Evolutionary conservation across 2,329 filamentous ascomycete species (phyloP).

Genomic region (Aspergillus pseudoglaucus): DNA sequence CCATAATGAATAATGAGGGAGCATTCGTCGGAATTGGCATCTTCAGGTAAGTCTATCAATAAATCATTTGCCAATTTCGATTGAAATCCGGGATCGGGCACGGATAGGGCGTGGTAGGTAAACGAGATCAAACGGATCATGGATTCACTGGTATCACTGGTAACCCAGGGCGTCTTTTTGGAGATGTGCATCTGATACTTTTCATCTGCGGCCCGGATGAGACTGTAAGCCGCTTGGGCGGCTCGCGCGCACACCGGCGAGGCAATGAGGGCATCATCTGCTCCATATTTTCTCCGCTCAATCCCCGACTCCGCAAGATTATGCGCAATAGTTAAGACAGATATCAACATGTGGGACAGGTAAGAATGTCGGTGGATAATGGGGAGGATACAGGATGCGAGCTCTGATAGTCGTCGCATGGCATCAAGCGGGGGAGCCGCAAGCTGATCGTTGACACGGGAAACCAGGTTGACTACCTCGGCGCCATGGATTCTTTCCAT

Average conservation of each 20-base stretch:
- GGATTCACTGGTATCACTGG: conserved; percentile 34
- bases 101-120: conserved; percentile 25
- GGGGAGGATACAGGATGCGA: conserved; percentile 20
- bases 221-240: conserved; percentile 20
- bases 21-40: conserved; percentile 18
- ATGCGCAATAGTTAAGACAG: conserved; percentile 18
- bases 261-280: conserved; percentile 15
- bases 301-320: conserved; percentile 25
- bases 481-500: conserved; percentile 25
- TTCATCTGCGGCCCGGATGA: conserved; percentile 27
- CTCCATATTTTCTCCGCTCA: conserved; percentile 18
- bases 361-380: conserved; percentile 24
- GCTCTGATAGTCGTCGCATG: conserved; percentile 23
- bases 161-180: conserved; percentile 38
- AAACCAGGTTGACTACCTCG: conserved; percentile 22
- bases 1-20: conserved; percentile 37
- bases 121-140: conserved; percentile 29
- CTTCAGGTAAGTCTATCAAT: conserved; percentile 27
- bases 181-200: conserved; percentile 33
- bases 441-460: conserved; percentile 24
- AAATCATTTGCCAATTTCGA: conserved; percentile 30
- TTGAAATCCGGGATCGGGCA: conserved; percentile 25
- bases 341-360: conserved; percentile 17
- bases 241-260: conserved; percentile 11
- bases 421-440: conserved; percentile 20